Conservation (phyloP, 208 protist species). For the Crithidia fasciculata region DNA sequence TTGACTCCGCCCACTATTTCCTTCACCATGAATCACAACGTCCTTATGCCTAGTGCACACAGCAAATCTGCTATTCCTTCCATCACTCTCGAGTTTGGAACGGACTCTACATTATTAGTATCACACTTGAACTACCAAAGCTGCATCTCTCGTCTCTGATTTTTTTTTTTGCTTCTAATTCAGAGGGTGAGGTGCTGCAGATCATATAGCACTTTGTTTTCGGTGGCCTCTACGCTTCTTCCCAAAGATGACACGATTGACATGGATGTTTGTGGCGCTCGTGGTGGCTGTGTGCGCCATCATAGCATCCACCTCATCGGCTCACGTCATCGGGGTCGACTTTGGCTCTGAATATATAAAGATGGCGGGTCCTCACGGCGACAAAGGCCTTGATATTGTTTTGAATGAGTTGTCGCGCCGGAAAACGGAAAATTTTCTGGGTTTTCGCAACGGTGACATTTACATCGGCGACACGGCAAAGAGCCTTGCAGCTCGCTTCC, state of each 20-base stretch:
- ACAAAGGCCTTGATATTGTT: slow-evolving; percentile 90
- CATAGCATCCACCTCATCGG: slow-evolving; percentile 5
- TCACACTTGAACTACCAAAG: too few species aligned
- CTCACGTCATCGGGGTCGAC: slow-evolving; percentile 86
- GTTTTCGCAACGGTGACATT: slow-evolving; percentile 88
- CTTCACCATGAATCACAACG: too few species aligned
- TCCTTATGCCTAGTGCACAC: too few species aligned
- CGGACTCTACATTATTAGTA: too few species aligned
- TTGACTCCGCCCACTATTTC: too few species aligned
- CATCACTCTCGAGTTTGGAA: too few species aligned
- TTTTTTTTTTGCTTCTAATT: too few species aligned
- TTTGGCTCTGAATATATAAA: slow-evolving; percentile 90
- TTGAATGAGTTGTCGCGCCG: slow-evolving; percentile 94
- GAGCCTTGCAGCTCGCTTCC: slow-evolving; percentile 89
- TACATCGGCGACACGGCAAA: slow-evolving; percentile 91
- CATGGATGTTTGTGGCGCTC: not conserved
- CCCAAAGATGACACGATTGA: not conserved
- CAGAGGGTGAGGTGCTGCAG: too few species aligned
- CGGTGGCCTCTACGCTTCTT: too few species aligned
- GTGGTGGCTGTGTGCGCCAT: slow-evolving; percentile 17
- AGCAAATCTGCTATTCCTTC: too few species aligned
- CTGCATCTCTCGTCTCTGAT: too few species aligned
- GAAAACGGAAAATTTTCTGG: slow-evolving; percentile 93
- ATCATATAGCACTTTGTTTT: too few species aligned
- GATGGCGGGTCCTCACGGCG: slow-evolving; percentile 68